phyloP scores from a whole-genome alignment of 257 asterid genomes.

The Galeopsis tetrahit region DNA sequence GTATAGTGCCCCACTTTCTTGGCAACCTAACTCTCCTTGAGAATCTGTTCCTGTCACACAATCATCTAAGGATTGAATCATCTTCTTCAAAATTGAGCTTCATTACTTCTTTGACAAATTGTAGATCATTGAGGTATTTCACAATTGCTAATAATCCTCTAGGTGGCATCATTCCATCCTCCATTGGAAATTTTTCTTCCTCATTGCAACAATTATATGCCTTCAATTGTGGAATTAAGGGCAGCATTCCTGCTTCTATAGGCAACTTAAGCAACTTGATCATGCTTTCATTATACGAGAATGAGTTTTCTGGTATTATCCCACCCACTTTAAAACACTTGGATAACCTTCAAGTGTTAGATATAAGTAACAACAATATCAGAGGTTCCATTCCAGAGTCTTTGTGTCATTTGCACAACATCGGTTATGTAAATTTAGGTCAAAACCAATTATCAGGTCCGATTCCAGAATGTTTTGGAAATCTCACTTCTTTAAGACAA shows the following conservation, averaged over 20 bases:
- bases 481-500: no score
- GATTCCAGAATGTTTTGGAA: no score
- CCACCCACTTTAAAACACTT: background rate
- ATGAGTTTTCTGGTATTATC: slow-evolving; percentile 2
- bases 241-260: background rate
- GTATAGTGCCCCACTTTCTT: background rate
- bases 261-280: no score
- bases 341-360: background rate
- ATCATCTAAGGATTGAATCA: background rate
- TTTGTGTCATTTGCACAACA: background rate
- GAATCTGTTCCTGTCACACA: background rate
- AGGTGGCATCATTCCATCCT: slow-evolving; percentile 27
- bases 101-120: slow-evolving; percentile 37
- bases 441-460: no score
- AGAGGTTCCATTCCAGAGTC: background rate
- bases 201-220: slow-evolving; percentile 8
- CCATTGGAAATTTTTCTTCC: slow-evolving; percentile 42
- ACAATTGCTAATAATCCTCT: slow-evolving; percentile 23
- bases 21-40: slow-evolving; percentile 4
- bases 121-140: slow-evolving; percentile 20
- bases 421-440: no score
- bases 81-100: slow-evolving; percentile 27
- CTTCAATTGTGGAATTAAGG: background rate
- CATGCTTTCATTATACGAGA: background rate
- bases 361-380: background rate